Base-by-base conservation (phyloP, 768 basidiomycete genomes). In the Galerina marginata region DNA sequence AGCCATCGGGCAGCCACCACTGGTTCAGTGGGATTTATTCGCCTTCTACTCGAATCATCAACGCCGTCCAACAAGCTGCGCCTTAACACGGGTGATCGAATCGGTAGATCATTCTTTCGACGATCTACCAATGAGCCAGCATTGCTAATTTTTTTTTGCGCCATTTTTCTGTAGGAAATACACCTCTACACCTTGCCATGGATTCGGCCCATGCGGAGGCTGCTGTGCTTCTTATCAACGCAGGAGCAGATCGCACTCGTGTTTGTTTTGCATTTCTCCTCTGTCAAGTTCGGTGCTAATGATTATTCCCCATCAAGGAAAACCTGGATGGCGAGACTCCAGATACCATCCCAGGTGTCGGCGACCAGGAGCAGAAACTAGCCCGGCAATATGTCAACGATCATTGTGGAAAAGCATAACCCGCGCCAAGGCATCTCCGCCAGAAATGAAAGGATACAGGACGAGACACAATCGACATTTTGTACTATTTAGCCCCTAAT, bases 1-100 rank as follows among this genome's bases (percentile, higher is more conserved):
- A 96, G 93, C 53, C 97, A 99, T 76, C 91, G 97, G 61, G 97
- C 97, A 48, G 94, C 96, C 10, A 96, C 97, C 6, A 98, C 93
- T 12, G 97, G 97, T 36, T 94, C 95, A 23, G 86, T 87, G 9
- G 93, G 93, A 6, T 96, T 99, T 72, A 85, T 99, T 57, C 84
- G 83, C 29, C 79, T 99, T 44, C 82, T 99, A n/a, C 73, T 99
- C 53, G 85, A 91, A 61, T 90, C 93, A 4, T 91, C 92, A n/a
- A 85, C 84, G 67, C 87, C 86, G 10, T 80, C 83, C 59, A 78
- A 81, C 54, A 95, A 96, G 71, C 86, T 90, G 44, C 86, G 94
- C 51, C 79, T 99, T 56, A 99, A 99, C 69, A 92, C 92, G 26
- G 85, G 82, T 52, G 93, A 94, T 80, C 86, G 91, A 54, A 78